Base-by-base conservation (phyloP, 768 basidiomycete genomes). In the Inosperma sp. region DNA sequence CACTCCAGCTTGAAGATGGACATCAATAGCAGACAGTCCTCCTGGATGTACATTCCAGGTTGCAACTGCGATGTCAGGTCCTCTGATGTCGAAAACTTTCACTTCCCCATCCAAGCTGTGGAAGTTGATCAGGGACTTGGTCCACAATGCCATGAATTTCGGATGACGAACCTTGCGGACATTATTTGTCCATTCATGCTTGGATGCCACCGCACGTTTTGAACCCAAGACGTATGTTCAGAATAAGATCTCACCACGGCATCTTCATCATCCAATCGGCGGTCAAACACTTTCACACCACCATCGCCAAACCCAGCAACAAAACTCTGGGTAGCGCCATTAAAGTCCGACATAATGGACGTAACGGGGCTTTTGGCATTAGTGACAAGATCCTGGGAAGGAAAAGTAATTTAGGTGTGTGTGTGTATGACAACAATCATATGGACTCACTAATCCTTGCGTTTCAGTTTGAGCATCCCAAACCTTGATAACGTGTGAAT, bases 391-490 rank as follows among this genome's bases (percentile, higher is more conserved):
- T 95, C 92, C 95, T 97, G 59, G 22, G 39, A 49, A 37, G 39
- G 30, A 41, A 34, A 36, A 50, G 25, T 40, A 17, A 25, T 35
- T 26, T 33, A 40, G 59, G 27, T 19, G 12, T 6, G 21, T 12
- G 12, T 22, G 21, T 4, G 48, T 17, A 22, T 44, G 5, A 16
- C 47, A 23, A 48, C 36, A n/a, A 23, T 33, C 35, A 19, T 13
- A 21, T 31, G 6, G 29, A 53, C 39, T 66, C 83, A 93, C 90
- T 71, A 86, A 64, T 36, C 84, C 72, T 50, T 83, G 80, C 21
- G 77, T 82, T 65, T 98, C 96, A 2, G 88, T 87, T 56, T 90
- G 85, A 7, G 93, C 95, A 64, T 99, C 94, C 96, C 96, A 99
- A 4, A 93, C 77, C 52, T 92, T 79, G 54, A 99, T 86, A 31